Evolutionary conservation across 768 basidiomycete genomes (phyloP), one percentile per base, ranked within the genome.

Genomic region (Lactarius evosmus): DNA sequence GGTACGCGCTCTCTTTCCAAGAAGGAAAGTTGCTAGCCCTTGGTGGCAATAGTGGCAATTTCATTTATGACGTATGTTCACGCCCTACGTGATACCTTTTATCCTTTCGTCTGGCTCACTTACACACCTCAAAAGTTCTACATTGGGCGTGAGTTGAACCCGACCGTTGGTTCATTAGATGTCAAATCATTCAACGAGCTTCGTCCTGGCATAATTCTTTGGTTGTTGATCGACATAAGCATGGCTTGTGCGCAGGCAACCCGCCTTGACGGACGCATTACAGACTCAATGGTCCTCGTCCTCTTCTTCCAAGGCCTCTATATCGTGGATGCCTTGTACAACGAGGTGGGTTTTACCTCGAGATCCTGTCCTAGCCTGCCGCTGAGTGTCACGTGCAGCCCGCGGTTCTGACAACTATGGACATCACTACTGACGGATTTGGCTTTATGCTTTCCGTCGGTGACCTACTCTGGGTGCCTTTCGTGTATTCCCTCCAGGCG

Each of bases 391-490:
- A 56, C 9, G 2, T n/a, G 7, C 68, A 97, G 93, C 83, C 91
- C 2, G 89, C 91, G 11, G 82, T 99, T 67, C 81, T 98, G 62
- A 95, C 93, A 1, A 94, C 90, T 4, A 99, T 99, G 92, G 97
- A 99, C 72, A 95, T 99, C 72, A 95, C 89, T 3, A 91, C 91
- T 12, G 97, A 99, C 70, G 97, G 97, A 12, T 98, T 98, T 71
- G 97, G 97, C 7, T 98, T 95, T 82, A 99, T 99, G 97, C 88
- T 99, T 32, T 77, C 93, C 5, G 83, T 96, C 53, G 96, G 97
- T 46, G 94, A 98, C 72, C 83, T 98, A 32, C 76, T 86, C 22
- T 98, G 93, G 90, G 92, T 99, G 12, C 96, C 96, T 12, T 96
- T 98, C 76, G 87, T 86, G 17, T 99, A 98, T 77, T 86, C 86